A percentile compares a stretch with the other conserved stretches of the same genome.
These are phyloP conservation scores for Sporothrix curviconia DNA, from an alignment of 2,329 filamentous ascomycete genomes.

Conservation along the genomic window DNA sequence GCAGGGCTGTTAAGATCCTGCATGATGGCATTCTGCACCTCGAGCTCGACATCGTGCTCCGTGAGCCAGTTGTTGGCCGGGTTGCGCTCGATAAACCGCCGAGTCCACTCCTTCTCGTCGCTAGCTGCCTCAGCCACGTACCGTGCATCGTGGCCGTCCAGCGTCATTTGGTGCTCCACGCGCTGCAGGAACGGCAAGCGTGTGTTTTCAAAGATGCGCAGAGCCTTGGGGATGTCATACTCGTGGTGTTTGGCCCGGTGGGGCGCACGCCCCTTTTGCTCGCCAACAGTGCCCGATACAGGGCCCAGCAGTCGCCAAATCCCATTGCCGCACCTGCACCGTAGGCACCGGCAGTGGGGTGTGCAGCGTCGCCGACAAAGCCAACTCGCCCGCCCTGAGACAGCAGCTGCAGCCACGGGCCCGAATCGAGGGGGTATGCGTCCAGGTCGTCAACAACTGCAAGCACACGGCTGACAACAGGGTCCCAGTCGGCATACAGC, in stretches of 20 bases:
- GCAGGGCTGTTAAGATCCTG: background rate
- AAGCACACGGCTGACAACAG: constrained; percentile 4
- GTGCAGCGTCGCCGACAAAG: constrained; percentile 17
- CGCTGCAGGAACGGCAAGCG: background rate
- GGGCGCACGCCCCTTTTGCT: background rate
- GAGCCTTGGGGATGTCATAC: background rate
- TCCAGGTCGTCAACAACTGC: constrained; percentile 13
- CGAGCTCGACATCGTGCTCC: constrained; percentile 12
- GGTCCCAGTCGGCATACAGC: background rate
- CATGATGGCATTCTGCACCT: constrained; percentile 9
- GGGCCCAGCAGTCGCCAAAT: constrained; percentile 15
- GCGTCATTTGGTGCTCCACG: background rate
- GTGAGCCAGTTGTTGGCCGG: constrained; percentile 1
- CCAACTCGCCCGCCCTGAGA: background rate
- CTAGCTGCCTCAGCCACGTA: background rate
- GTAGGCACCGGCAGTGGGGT: constrained; percentile 16
- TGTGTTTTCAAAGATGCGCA: background rate
- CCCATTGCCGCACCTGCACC: constrained; percentile 13
- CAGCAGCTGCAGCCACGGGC: constrained; percentile 13
- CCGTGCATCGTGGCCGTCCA: background rate
- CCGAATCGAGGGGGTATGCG: constrained; percentile 15
- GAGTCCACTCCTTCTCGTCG: constrained; percentile 7
- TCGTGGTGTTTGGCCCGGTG: no score
- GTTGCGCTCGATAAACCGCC: background rate
- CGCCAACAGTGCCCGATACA: constrained; percentile 13